Evolutionary conservation across 495 filamentous ascomycete species (phyloP).

Genomic region (Neurospora sp.): DNA sequence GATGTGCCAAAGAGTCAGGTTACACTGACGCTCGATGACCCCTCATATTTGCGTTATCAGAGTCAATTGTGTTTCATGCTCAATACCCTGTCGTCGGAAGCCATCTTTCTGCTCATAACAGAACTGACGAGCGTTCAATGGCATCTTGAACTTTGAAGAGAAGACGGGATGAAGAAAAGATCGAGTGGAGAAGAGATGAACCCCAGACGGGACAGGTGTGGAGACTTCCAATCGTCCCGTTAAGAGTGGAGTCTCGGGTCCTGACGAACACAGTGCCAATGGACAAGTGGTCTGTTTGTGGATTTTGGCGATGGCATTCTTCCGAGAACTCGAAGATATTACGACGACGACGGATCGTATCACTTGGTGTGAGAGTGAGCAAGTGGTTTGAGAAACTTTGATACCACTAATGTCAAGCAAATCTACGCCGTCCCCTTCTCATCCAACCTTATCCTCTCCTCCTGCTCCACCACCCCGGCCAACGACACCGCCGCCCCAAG

Average conservation of each 20-base stretch:
- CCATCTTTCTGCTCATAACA: neutral
- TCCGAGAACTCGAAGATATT: neutral
- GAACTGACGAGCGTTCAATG: neutral
- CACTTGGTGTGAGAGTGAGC: too few relatives aligned
- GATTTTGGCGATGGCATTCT: neutral
- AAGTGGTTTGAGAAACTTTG: too few relatives aligned
- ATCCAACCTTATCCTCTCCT: neutral
- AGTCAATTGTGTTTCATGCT: neutral
- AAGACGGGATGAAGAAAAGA: neutral
- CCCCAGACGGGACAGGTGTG: neutral
- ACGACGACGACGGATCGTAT: neutral
- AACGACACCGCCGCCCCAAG: conserved; percentile 54
- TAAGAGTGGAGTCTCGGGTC: neutral
- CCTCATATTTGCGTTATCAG: neutral
- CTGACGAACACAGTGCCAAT: neutral
- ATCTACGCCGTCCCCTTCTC: neutral
- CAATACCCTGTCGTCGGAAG: neutral
- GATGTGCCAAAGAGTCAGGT: neutral
- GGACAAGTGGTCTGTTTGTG: neutral
- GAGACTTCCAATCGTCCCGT: neutral
- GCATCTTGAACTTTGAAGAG: neutral
- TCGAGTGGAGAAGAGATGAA: neutral
- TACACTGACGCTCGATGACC: neutral
- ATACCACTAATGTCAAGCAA: neutral
- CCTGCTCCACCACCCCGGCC: conserved; percentile 7